Conservation (phyloP, 139 green algal species). For the Picochlorum sp. region DNA sequence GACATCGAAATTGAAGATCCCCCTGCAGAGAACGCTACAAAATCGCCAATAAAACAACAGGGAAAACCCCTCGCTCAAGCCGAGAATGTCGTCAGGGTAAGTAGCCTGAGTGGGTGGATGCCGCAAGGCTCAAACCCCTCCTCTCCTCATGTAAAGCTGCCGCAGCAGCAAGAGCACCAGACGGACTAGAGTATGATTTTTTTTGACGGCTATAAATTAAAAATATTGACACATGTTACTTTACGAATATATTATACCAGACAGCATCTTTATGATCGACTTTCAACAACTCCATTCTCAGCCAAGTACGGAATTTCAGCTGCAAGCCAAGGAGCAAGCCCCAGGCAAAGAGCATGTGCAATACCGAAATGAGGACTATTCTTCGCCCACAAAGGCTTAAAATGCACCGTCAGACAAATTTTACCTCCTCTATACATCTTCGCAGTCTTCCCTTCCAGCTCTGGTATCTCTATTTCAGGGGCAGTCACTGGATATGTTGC, state of each 20-base stretch:
- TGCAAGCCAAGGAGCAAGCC: constrained; percentile 89
- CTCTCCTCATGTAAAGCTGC: too few relatives aligned
- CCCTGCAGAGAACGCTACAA: neutral
- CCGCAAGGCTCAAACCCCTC: neutral
- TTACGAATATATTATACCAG: too few relatives aligned
- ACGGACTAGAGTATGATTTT: too few relatives aligned
- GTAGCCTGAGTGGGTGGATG: constrained; percentile 11
- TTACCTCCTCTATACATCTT: constrained; percentile 98
- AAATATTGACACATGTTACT: too few relatives aligned
- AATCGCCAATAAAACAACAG: neutral
- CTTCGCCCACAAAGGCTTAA: constrained; percentile 92
- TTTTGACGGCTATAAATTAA: too few relatives aligned
- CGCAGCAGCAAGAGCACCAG: too few relatives aligned
- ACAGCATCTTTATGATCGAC: constrained; percentile 29
- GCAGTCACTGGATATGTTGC: constrained; percentile 81
- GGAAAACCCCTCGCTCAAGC: neutral
- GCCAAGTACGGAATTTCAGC: constrained; percentile 90
- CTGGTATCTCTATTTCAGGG: constrained; percentile 89
- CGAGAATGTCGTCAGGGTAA: constrained; percentile 2
- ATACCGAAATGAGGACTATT: constrained; percentile 92
- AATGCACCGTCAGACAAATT: constrained; percentile 96
- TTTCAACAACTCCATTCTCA: constrained; percentile 63
- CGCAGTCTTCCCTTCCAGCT: constrained; percentile 92
- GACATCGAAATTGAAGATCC: neutral
- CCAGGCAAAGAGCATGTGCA: constrained; percentile 89